phyloP scores from a whole-genome alignment of 2,329 filamentous ascomycete species.

The Pseudogymnoascus sp. region DNA sequence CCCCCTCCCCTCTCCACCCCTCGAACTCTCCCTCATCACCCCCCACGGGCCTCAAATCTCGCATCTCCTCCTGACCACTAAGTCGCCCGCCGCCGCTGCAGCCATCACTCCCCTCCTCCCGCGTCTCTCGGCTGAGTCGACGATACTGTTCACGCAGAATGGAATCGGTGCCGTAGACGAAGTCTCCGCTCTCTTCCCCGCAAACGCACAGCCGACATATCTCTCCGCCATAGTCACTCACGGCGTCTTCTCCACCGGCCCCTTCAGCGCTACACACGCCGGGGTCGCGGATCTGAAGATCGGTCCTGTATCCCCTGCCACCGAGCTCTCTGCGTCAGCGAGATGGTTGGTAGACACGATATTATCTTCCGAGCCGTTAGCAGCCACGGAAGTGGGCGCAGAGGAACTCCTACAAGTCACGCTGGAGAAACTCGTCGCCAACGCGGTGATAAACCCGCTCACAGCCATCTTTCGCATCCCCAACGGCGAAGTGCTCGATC shows the following conservation, averaged over 20 bases:
- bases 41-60: constrained; percentile 38
- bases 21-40: constrained; percentile 62
- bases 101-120: constrained; percentile 50
- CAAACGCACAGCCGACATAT: constrained; percentile 56
- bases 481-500: constrained; percentile 68
- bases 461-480: constrained; percentile 67
- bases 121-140: constrained; percentile 56
- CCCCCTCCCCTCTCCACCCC: constrained; percentile 47
- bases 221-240: constrained; percentile 57
- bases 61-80: constrained; percentile 72
- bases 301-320: constrained; percentile 33
- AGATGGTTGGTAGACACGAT: constrained; percentile 38
- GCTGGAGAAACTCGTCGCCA: constrained; percentile 78
- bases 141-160: constrained; percentile 79
- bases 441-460: constrained; percentile 76
- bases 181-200: constrained; percentile 52
- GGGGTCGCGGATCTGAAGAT: constrained; percentile 41
- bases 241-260: constrained; percentile 42
- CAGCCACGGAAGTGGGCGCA: constrained; percentile 32
- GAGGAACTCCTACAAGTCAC: constrained; percentile 52
- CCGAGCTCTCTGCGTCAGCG: not conserved
- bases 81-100: constrained; percentile 58
- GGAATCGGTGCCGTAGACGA: constrained; percentile 68
- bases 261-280: constrained; percentile 45
- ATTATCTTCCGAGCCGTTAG: constrained; percentile 35